phyloP scores from a whole-genome alignment of 2,329 filamentous ascomycete species.

The Dothistroma septosporum region DNA sequence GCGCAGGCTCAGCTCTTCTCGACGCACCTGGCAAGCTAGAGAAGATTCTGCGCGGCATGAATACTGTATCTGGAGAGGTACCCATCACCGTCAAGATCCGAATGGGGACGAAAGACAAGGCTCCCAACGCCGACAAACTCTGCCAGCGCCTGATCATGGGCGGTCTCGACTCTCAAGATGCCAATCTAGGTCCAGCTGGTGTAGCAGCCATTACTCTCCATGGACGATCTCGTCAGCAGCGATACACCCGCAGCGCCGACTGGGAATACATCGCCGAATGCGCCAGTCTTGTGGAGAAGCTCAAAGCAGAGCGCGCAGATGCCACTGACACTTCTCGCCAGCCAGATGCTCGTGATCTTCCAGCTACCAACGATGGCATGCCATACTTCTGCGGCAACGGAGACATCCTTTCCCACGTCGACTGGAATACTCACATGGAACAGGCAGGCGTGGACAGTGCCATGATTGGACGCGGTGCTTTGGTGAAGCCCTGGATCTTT shows the following conservation, averaged over 20 bases:
- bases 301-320: slow-evolving; percentile 65
- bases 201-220: slow-evolving; percentile 95
- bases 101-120: slow-evolving; percentile 77
- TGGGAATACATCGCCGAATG: slow-evolving; percentile 94
- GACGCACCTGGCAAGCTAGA: slow-evolving; percentile 83
- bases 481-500: slow-evolving; percentile 98
- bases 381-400: slow-evolving; percentile 90
- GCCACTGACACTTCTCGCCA: slow-evolving; percentile 73
- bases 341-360: slow-evolving; percentile 68
- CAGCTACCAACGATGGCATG: slow-evolving; percentile 52
- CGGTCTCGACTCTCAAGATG: slow-evolving; percentile 63
- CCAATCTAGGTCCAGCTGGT: slow-evolving; percentile 68
- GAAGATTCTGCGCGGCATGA: slow-evolving; percentile 95
- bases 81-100: slow-evolving; percentile 94
- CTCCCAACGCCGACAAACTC: slow-evolving; percentile 74
- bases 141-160: slow-evolving; percentile 81
- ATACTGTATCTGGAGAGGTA: slow-evolving; percentile 80
- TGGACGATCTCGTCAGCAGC: slow-evolving; percentile 86
- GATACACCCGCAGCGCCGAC: slow-evolving; percentile 88
- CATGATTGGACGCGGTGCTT: slow-evolving; percentile 92
- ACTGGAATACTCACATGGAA: slow-evolving; percentile 75
- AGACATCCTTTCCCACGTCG: slow-evolving; percentile 87
- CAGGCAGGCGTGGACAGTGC: slow-evolving; percentile 82
- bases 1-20: slow-evolving; percentile 87
- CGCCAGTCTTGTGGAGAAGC: slow-evolving; percentile 73